Conservation (phyloP, 2,329 filamentous ascomycete genomes). For the Scortechinia acanthostroma region DNA sequence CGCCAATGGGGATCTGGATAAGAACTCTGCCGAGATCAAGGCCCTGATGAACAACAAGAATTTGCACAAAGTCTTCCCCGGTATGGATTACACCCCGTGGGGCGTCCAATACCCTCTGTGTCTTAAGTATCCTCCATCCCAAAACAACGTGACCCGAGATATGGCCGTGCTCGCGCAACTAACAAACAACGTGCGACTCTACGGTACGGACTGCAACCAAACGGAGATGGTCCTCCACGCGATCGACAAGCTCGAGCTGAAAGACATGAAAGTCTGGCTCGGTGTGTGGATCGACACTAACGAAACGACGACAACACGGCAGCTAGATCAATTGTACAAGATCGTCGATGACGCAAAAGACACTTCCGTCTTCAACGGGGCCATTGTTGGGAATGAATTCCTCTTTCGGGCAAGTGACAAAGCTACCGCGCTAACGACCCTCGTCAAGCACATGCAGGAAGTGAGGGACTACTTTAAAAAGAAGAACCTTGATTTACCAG, state of each 20-base stretch:
- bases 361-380: slow-evolving; percentile 46
- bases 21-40: slow-evolving; percentile 55
- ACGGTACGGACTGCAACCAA: slow-evolving; percentile 71
- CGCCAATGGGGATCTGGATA: slow-evolving; percentile 44
- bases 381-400: slow-evolving; percentile 52
- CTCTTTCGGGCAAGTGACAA: slow-evolving; percentile 48
- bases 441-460: slow-evolving; percentile 23
- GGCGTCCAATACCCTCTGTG: slow-evolving; percentile 65
- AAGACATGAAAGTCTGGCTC: slow-evolving; percentile 61
- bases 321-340: slow-evolving; percentile 55
- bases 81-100: slow-evolving; percentile 68
- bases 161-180: slow-evolving; percentile 64
- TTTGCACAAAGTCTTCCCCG: slow-evolving; percentile 66
- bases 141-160: slow-evolving; percentile 68
- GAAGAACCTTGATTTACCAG: slow-evolving; percentile 44
- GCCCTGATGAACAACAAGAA: slow-evolving; percentile 51
- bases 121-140: slow-evolving; percentile 48
- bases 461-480: slow-evolving; percentile 48
- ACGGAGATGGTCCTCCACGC: slow-evolving; percentile 65
- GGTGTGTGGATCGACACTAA: slow-evolving; percentile 66
- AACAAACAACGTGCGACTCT: slow-evolving; percentile 59
- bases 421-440: slow-evolving; percentile 39
- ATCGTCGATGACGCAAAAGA: slow-evolving; percentile 42
- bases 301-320: slow-evolving; percentile 54
- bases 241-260: slow-evolving; percentile 52